phyloP scores from a whole-genome alignment of 768 basidiomycete species.

The Mrakia blollopis region DNA sequence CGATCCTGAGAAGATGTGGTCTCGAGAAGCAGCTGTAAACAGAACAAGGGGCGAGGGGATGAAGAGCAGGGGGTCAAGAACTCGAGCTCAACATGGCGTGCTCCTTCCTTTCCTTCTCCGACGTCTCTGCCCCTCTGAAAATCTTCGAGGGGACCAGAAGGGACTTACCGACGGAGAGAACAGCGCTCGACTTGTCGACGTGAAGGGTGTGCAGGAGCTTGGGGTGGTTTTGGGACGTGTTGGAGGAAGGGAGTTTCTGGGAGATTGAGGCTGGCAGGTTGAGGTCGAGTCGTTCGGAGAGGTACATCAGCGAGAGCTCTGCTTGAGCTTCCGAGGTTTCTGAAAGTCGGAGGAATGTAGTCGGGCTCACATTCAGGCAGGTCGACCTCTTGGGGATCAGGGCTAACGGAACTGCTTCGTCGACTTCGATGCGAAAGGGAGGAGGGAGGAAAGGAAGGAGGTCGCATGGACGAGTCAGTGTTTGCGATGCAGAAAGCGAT shows the following conservation, averaged over 20 bases:
- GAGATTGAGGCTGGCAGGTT: conserved; percentile 13
- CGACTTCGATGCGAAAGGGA: neutral
- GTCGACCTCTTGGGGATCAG: conserved; percentile 11
- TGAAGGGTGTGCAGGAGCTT: conserved; percentile 27
- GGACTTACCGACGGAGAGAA: conserved; percentile 23
- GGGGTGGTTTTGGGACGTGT: neutral
- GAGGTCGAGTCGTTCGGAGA: neutral
- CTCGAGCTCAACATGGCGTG: neutral
- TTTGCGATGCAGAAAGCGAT: no score
- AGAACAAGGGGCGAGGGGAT: neutral
- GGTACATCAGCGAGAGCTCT: neutral
- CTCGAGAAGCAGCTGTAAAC: conserved; percentile 5
- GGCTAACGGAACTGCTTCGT: neutral
- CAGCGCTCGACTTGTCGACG: neutral
- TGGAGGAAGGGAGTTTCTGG: conserved; percentile 4
- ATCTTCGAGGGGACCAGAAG: neutral
- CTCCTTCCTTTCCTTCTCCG: neutral
- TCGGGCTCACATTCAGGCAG: neutral
- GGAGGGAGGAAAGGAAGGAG: no score
- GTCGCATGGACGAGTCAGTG: no score
- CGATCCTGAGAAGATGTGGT: conserved; percentile 29
- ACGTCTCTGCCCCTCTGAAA: neutral
- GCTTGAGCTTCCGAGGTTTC: neutral
- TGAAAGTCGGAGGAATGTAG: neutral
- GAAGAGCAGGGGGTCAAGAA: neutral